Evolutionary conservation across 768 basidiomycete genomes (phyloP).

Genomic region (Neoboletus subvelutipes): DNA sequence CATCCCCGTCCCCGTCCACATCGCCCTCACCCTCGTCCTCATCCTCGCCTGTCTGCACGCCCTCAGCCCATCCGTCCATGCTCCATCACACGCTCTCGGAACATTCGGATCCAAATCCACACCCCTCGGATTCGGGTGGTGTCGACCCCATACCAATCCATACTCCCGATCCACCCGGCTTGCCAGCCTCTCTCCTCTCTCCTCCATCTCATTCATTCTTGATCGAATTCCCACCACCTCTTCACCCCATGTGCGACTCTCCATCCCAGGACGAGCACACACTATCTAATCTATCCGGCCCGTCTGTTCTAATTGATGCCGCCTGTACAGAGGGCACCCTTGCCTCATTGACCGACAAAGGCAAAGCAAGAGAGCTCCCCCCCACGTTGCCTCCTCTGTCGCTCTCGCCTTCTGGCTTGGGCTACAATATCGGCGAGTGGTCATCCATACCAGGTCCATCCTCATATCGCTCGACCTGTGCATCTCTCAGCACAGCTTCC

Average conservation of each 20-base stretch:
- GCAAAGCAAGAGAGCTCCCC: constrained; percentile 51
- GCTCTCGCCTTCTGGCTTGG: constrained; percentile 56
- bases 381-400: constrained; percentile 66
- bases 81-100: constrained; percentile 10
- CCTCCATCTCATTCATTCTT: constrained; percentile 9
- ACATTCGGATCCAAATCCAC: constrained; percentile 9
- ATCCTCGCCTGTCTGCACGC: constrained; percentile 1
- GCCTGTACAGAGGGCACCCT: constrained; percentile 7
- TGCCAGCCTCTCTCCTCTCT: constrained; percentile 18
- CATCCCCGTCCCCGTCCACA: not conserved
- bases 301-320: constrained; percentile 15
- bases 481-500: constrained; percentile 39
- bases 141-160: not conserved
- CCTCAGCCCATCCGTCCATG: constrained; percentile 17
- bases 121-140: not conserved
- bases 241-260: constrained; percentile 4
- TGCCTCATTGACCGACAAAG: constrained; percentile 45
- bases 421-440: constrained; percentile 41
- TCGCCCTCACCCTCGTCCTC: no score
- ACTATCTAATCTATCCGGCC: constrained; percentile 30
- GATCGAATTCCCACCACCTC: constrained; percentile 1
- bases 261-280: constrained; percentile 4
- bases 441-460: constrained; percentile 35
- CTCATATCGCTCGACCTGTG: constrained; percentile 36
- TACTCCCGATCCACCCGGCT: constrained; percentile 5